phyloP scores from a whole-genome alignment of 495 filamentous ascomycete species.

The Aspergillus asperescens region DNA sequence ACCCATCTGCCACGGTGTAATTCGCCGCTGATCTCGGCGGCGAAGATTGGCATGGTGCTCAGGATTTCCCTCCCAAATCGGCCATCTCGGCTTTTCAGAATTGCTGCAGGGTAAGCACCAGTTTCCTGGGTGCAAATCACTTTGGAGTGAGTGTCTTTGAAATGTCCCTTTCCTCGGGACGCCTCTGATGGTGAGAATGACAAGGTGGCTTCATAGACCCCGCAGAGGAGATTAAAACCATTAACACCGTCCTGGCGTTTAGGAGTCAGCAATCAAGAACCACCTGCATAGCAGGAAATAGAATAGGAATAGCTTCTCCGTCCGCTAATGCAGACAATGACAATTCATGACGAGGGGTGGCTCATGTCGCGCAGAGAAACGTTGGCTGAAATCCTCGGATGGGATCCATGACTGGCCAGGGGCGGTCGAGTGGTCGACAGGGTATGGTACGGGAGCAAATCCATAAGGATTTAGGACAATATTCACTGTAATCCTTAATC shows the following conservation, averaged over 20 bases:
- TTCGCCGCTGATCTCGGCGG: slow-evolving; percentile 34
- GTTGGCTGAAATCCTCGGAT: slow-evolving; percentile 20
- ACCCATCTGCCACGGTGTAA: slow-evolving; percentile 36
- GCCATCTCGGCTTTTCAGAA: slow-evolving; percentile 12
- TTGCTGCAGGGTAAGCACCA: slow-evolving; percentile 16
- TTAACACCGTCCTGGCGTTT: neutral
- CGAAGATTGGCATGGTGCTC: slow-evolving; percentile 26
- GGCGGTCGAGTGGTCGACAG: neutral
- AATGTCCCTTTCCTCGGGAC: slow-evolving; percentile 5
- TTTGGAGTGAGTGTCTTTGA: neutral
- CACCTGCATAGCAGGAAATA: slow-evolving; percentile 4
- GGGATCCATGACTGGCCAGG: slow-evolving; percentile 6
- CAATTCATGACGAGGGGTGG: slow-evolving; percentile 29
- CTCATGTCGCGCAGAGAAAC: slow-evolving; percentile 36
- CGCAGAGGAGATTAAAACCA: slow-evolving; percentile 23
- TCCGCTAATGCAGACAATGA: slow-evolving; percentile 23
- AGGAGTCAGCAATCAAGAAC: neutral
- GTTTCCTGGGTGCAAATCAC: slow-evolving; percentile 4
- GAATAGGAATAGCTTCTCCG: slow-evolving; percentile 21
- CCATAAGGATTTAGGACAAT: slow-evolving; percentile 3
- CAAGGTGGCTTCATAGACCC: slow-evolving; percentile 18
- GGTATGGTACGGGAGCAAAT: neutral
- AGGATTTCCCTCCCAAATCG: slow-evolving; percentile 16
- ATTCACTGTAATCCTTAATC: neutral
- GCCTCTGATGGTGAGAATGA: neutral